These are phyloP conservation scores for Leccinellum albellum DNA, from an alignment of 768 basidiomycete genomes.

Conservation along the genomic window DNA sequence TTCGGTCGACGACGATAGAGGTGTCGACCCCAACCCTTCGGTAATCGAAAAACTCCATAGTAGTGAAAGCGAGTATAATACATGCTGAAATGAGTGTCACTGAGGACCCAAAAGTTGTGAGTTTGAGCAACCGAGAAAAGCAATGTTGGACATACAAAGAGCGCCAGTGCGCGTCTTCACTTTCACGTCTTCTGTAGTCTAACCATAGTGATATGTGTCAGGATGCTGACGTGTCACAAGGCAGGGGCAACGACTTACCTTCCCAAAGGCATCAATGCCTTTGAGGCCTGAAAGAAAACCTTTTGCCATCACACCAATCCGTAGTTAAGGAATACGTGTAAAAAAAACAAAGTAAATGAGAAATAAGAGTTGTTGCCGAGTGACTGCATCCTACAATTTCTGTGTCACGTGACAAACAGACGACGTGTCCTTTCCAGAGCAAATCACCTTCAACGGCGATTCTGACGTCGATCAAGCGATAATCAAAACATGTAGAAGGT, in stretches of 20 bases:
- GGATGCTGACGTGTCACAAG: constrained; percentile 5
- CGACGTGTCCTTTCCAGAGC: constrained; percentile 23
- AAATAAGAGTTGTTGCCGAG: not conserved
- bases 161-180: constrained; percentile 96
- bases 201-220: constrained; percentile 10
- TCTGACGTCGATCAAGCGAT: not conserved
- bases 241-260: constrained; percentile 50
- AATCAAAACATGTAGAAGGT: not conserved
- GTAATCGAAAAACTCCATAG: constrained; percentile 96
- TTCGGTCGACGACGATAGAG: constrained; percentile 90
- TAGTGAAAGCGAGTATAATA: constrained; percentile 87
- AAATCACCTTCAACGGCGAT: not conserved
- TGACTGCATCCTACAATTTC: not conserved
- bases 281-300: constrained; percentile 74
- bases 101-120: constrained; percentile 30
- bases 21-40: constrained; percentile 83
- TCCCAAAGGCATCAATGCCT: constrained; percentile 98
- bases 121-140: not conserved
- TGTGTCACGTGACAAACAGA: constrained; percentile 22
- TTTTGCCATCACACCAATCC: constrained; percentile 59
- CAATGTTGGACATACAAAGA: constrained; percentile 55
- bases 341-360: constrained; percentile 8
- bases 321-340: constrained; percentile 13
- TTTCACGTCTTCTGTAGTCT: constrained; percentile 99
- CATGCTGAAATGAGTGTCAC: constrained; percentile 91